Base-by-base conservation (phyloP, 164 flowering plant genomes). In the Warburgia ugandensis region DNA sequence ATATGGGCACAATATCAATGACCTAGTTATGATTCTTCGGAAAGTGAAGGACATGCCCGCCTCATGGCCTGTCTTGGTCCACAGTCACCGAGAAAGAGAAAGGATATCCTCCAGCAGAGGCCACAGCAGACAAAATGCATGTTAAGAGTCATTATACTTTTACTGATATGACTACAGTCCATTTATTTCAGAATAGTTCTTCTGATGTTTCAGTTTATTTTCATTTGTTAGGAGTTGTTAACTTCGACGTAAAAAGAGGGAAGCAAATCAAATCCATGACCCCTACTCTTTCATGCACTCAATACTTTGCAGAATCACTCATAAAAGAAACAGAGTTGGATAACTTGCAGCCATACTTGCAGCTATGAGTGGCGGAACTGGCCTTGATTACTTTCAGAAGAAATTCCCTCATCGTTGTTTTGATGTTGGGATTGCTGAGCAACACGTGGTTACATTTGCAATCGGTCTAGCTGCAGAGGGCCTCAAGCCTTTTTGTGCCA, bases 301-400 rank as follows among this genome's bases (percentile, higher is more conserved):
- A 66, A 45, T 87, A 87, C 65, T 91, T 91, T 60, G 96, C 94
- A 2, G 84, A 91, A 48, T 67, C 98, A 27, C 70, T 91, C 19
- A 73, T 87, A 37, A 70, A 67, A 60, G 96, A 83, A 74, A 96
- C 98, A 11, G 95, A 87, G 55, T 37, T 19, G 25, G 96, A 91
- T 40, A 52, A 65, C 23, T 91, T 60, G 85, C 85, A 41, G 96
- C 88, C 21, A 83, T 91, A 28, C 98, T 87, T 61, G 98, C 97
- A 1, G 96, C 96, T 14, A 87, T 91, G 98, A 96, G 98, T 12
- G 96, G 98, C 36, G 98, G 98, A 19, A 91, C 98, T 20, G 96
- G 98, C 16, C 86, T 91, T 25, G 83, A 87, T 52, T 74, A 58
- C 61, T 91, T 91, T 67, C 96, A 87, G 61, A 81, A 82, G 50